phyloP scores from a whole-genome alignment of 140 eudicot species.

The Senecio squalidus region DNA sequence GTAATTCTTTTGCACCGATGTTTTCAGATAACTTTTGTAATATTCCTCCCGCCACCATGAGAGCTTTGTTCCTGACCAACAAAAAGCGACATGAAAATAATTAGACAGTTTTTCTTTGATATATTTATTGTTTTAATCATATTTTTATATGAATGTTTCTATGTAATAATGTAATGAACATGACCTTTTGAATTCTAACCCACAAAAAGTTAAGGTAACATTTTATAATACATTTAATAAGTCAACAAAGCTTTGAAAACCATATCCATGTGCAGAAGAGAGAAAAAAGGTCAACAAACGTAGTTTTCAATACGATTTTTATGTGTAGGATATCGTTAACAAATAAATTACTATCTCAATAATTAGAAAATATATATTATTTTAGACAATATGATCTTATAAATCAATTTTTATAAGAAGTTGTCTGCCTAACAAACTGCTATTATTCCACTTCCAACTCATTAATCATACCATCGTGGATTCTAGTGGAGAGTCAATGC shows the following conservation, averaged over 20 bases:
- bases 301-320: slow-evolving; percentile 15
- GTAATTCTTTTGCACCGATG: slow-evolving; percentile 31
- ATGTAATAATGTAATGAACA: no score
- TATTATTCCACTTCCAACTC: slow-evolving; percentile 34
- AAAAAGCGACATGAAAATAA: slow-evolving; percentile 11
- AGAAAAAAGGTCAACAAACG: slow-evolving; percentile 30
- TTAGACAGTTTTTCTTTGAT: no score
- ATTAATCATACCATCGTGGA: slow-evolving; percentile 39
- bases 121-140: no score
- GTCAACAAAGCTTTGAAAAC: slow-evolving; percentile 37
- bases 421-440: slow-evolving; percentile 43
- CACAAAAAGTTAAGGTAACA: slow-evolving; percentile 26
- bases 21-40: slow-evolving; percentile 47
- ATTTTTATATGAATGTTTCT: no score
- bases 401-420: slow-evolving; percentile 20
- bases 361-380: no score
- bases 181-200: slow-evolving; percentile 15
- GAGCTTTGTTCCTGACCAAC: slow-evolving; percentile 77
- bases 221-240: slow-evolving; percentile 26
- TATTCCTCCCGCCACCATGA: slow-evolving; percentile 83
- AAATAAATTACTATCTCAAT: no score
- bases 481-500: slow-evolving; percentile 60
- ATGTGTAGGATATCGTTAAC: not conserved
- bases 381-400: slow-evolving; percentile 30
- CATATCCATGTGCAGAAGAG: slow-evolving; percentile 15